Base-by-base conservation (phyloP, 306 rosid genomes). In the Cucurbita pepo region DNA sequence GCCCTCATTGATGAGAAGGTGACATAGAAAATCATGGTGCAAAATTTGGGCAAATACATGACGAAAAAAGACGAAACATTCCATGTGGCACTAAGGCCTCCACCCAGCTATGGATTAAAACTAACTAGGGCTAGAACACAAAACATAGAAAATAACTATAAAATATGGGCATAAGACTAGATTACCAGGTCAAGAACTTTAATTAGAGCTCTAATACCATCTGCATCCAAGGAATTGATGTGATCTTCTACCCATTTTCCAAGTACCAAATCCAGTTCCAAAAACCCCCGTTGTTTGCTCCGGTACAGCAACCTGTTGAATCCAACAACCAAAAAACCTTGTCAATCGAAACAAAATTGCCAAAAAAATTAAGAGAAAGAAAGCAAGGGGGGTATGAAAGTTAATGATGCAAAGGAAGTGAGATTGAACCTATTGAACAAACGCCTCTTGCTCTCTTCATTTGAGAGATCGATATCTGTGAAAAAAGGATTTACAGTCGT, bases 201-300 rank as follows among this genome's bases (percentile, higher is more conserved):
- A 72, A 85, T 37, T 22, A 93, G 94, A 84, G 86, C 75, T 81
- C 70, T 82, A 73, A 93, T 73, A 40, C 86, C 86, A 69, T 50
- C 75, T 65, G 90, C 95, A 83, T 90, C 92, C 88, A 93, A 76
- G 37, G 96, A 81, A 71, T 78, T 83, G 45, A 93, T 78, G 62
- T 93, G 79, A 30, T 90, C 86, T 84, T 90, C 87, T 4, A 90
- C 97, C 98, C 98, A 93, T 79, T 90, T 90, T 9, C 98, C 98
- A 22, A 93, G 88, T 56, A 93, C 77, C 91, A 93, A 86, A 79
- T 93, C 98, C 75, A 93, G 78, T 56, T 93, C 97, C 56, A 93
- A 75, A 74, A 90, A 86, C 57, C 98, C 98, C 57, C 96, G 85
- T 48, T 93, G 98, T 73, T 83, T 94, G 87, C 98, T 94, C 85